These are phyloP conservation scores for Boechera divaricarpa DNA, from an alignment of 345 rosid species.

Conservation along the genomic window DNA sequence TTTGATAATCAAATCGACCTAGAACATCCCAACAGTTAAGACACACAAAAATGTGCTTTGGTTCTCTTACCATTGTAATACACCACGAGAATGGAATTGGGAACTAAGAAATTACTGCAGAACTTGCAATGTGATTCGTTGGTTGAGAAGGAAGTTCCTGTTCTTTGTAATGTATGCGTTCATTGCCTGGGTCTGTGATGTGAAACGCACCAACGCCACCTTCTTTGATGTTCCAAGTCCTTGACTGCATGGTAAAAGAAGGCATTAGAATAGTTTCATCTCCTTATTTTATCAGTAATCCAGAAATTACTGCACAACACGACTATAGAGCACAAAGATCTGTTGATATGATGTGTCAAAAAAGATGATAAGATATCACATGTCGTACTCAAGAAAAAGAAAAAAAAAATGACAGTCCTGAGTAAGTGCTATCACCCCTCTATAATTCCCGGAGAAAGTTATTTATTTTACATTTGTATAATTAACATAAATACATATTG, in stretches of 20 bases:
- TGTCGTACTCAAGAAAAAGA: background rate
- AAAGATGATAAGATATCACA: background rate
- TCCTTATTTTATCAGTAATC: background rate
- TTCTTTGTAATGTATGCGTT: conserved; percentile 67
- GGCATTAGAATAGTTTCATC: conserved; percentile 2
- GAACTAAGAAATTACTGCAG: conserved; percentile 52
- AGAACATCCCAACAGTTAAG: conserved; percentile 9
- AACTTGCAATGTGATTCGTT: conserved; percentile 64
- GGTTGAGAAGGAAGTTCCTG: conserved; percentile 65
- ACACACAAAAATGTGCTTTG: background rate
- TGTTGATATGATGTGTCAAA: background rate
- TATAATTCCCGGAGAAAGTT: background rate
- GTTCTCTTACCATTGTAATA: conserved; percentile 1
- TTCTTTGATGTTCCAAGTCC: conserved; percentile 44
- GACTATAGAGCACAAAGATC: conserved; percentile 1
- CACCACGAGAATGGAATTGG: background rate
- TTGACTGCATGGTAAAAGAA: conserved; percentile 47
- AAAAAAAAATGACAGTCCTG: background rate
- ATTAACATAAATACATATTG: conserved; percentile 2
- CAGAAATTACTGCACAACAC: background rate
- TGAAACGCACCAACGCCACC: conserved; percentile 57
- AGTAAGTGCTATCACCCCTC: background rate
- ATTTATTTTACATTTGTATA: background rate
- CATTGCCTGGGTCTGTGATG: conserved; percentile 63
- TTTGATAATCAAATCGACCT: conserved; percentile 19